Conservation (phyloP, 768 basidiomycete genomes). For the Trametes villosa region DNA sequence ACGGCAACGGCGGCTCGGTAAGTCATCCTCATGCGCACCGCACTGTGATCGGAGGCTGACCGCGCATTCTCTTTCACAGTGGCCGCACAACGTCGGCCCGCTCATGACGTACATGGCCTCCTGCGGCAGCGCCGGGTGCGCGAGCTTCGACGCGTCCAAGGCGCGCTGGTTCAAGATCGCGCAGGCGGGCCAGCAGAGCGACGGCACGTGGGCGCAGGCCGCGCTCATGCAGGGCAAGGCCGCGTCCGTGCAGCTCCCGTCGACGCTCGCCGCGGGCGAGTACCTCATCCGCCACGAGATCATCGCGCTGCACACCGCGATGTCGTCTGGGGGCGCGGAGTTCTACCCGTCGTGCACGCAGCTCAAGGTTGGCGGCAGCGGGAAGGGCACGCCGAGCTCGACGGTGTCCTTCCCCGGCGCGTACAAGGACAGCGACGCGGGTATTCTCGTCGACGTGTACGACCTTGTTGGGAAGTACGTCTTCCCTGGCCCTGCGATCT, state of each 20-base stretch:
- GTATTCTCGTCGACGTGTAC: constrained; percentile 54
- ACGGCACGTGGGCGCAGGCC: constrained; percentile 36
- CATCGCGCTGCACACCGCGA: constrained; percentile 35
- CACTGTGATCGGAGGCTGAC: constrained; percentile 26
- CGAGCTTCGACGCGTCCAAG: constrained; percentile 58
- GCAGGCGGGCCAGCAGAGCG: constrained; percentile 32
- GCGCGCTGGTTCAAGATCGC: constrained; percentile 76
- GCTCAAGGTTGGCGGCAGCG: constrained; percentile 57
- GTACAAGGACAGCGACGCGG: constrained; percentile 71
- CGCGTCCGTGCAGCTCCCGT: constrained; percentile 5
- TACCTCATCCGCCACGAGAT: constrained; percentile 78
- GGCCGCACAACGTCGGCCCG: constrained; percentile 68
- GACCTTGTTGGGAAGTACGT: constrained; percentile 17
- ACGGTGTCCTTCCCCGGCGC: constrained; percentile 70
- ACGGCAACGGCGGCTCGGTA: constrained; percentile 40
- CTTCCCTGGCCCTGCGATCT: constrained; percentile 29
- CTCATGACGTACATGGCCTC: constrained; percentile 75
- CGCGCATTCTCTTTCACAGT: constrained; percentile 31
- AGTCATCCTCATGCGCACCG: background rate
- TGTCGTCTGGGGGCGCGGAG: constrained; percentile 59
- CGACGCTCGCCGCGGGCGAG: constrained; percentile 62
- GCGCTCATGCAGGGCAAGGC: constrained; percentile 24
- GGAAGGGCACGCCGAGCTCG: constrained; percentile 53
- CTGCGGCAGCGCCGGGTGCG: constrained; percentile 61
- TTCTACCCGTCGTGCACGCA: constrained; percentile 74